Base-by-base conservation (phyloP, 2,329 filamentous ascomycete species). In the Xylaria sp. region DNA sequence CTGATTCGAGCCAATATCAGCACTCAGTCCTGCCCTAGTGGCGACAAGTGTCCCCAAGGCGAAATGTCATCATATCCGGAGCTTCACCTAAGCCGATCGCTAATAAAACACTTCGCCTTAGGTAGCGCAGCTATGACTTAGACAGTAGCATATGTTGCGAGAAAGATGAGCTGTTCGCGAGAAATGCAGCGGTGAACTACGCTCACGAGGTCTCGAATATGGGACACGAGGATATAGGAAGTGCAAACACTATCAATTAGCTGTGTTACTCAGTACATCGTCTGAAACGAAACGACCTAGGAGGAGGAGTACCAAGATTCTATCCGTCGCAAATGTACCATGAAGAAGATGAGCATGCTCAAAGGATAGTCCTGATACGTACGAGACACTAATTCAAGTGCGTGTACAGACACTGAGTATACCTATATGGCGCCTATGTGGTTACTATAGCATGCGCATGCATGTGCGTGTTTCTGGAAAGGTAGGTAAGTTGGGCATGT, bases 1-100 rank as follows among this genome's bases (percentile, higher is more conserved):
- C 54, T 55, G 67, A 54, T 67, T n/a, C 67, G 54, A 73, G 56
- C 69, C 66, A 63, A 70, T 28, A 10, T 31, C 28, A 55, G 28
- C 28, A 37, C 23, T 18, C 20, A n/a, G 1, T 28, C 23, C 15
- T 23, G 23, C 20, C 15, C 20, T 37, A 3, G 13, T 37, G 31
- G 52, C 8, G 6, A 28, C 31, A 6, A 15, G 20, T 10, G 34
- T 59, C 12, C n/a, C 18, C 10, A 50, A 18, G 39, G 39, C 20
- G 63, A 56, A 39, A 37, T 15, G 28, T 18, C 1, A 51, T 67
- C 63, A 61, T 50, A 48, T 39, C 56, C 55, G 13, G 25, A n/a
- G 37, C 61, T 2, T 23, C 20, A 10, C 51, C 28, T 20, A 39
- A 18, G 8, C 31, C 8, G 25, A 23, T 44, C 7, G 48, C 2